These are phyloP conservation scores for Hortaea sp. DNA, from an alignment of 2,329 filamentous ascomycete species.

Conservation along the genomic window DNA sequence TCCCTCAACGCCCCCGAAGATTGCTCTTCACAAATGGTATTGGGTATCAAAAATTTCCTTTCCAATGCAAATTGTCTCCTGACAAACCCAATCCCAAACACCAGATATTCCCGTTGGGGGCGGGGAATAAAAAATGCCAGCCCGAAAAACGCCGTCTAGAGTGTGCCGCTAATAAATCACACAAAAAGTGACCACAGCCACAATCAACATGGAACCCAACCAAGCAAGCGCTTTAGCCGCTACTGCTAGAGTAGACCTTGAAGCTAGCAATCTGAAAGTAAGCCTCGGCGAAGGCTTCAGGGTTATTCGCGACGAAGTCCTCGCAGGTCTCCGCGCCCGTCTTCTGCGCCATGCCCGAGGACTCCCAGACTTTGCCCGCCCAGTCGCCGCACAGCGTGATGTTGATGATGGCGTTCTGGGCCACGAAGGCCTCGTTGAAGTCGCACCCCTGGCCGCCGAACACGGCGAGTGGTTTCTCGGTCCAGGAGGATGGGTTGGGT, in stretches of 20 bases:
- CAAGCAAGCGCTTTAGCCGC: neutral
- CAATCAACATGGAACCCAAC: no score
- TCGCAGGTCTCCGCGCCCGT: conserved; percentile 52
- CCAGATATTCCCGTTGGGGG: no score
- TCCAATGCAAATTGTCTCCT: no score
- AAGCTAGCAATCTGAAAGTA: conserved; percentile 71
- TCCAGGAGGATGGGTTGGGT: conserved; percentile 59
- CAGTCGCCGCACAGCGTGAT: conserved; percentile 82
- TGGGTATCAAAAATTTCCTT: no score
- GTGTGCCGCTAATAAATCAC: no score
- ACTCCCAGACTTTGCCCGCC: conserved; percentile 62
- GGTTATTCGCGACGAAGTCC: conserved; percentile 62
- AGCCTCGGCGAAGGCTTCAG: conserved; percentile 57
- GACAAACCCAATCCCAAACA: no score
- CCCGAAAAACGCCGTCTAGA: no score
- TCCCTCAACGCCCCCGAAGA: no score
- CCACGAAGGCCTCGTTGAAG: conserved; percentile 57
- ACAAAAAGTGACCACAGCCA: no score
- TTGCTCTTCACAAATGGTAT: no score
- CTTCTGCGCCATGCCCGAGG: conserved; percentile 49
- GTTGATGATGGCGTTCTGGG: conserved; percentile 70
- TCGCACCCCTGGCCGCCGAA: conserved; percentile 60
- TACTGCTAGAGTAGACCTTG: conserved; percentile 44
- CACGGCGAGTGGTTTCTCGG: conserved; percentile 47
- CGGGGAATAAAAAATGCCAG: no score